Evolutionary conservation across 306 rosid genomes (phyloP).

Genomic region (Ceratonia siliqua): DNA sequence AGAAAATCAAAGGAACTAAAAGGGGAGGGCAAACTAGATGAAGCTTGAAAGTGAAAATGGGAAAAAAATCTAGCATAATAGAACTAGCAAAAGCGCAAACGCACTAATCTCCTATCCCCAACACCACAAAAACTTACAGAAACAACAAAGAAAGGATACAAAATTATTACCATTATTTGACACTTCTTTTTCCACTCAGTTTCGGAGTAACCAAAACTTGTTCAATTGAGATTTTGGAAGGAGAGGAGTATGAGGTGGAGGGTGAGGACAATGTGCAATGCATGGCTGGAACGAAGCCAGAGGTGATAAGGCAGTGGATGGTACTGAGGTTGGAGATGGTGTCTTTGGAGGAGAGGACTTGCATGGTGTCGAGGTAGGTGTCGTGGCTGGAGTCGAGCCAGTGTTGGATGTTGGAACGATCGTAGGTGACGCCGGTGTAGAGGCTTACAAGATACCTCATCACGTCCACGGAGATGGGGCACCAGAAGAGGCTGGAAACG

Average conservation of each 20-base stretch:
- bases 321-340: slow-evolving; percentile 64
- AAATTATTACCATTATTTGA: background rate
- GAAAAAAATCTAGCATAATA: background rate
- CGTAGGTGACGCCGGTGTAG: slow-evolving; percentile 72
- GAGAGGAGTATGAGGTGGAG: slow-evolving; percentile 1
- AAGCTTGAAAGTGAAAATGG: background rate
- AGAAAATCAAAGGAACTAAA: background rate
- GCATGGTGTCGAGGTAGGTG: slow-evolving; percentile 72
- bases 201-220: slow-evolving; percentile 20
- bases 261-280: no score
- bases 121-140: no score
- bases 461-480: slow-evolving; percentile 66
- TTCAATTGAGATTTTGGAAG: slow-evolving; percentile 25
- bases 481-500: slow-evolving; percentile 53
- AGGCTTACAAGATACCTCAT: slow-evolving; percentile 68
- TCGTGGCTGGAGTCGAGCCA: slow-evolving; percentile 67
- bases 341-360: slow-evolving; percentile 57
- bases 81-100: background rate
- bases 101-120: no score
- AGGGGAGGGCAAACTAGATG: background rate
- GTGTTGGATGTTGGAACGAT: slow-evolving; percentile 61
- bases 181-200: background rate
- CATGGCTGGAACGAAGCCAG: slow-evolving; percentile 54
- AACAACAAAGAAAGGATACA: background rate
- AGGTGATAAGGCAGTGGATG: slow-evolving; percentile 57